Evolutionary conservation across 163 green algal genomes (phyloP).

Genomic region (Chlamydomonas reinhardtii): DNA sequence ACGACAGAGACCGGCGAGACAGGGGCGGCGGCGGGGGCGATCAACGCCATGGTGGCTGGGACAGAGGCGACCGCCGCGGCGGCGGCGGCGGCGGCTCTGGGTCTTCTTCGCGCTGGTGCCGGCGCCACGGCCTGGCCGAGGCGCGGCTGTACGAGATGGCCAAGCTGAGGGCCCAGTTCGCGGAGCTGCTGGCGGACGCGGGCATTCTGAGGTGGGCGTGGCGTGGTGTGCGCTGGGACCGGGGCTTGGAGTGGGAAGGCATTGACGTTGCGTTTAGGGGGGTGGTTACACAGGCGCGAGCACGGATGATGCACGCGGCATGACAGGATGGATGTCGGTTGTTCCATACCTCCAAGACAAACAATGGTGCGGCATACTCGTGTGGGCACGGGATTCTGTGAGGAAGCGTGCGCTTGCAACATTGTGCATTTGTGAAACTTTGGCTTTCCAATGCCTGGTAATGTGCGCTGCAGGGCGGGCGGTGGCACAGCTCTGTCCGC

Average conservation of each 20-base stretch:
- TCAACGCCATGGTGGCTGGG: background rate
- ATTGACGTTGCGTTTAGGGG: no score
- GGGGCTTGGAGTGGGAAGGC: no score
- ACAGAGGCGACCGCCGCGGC: no score
- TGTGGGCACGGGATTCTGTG: no score
- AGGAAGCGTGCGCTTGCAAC: no score
- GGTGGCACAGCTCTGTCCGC: background rate
- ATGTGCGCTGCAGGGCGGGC: background rate
- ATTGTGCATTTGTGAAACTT: no score
- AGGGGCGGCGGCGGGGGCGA: constrained; percentile 39
- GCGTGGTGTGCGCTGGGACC: background rate
- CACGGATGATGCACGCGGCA: no score
- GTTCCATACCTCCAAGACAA: no score
- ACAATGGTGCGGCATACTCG: no score
- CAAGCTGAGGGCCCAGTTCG: constrained; percentile 72
- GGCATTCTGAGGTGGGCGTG: constrained; percentile 48
- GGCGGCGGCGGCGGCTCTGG: background rate
- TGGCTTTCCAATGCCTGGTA: no score
- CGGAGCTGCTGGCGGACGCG: constrained; percentile 62
- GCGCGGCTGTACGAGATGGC: constrained; percentile 75
- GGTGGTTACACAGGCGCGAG: no score
- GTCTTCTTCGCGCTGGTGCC: constrained; percentile 8
- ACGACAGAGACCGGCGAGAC: background rate
- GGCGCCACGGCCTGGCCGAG: constrained; percentile 67
- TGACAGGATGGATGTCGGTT: no score